Evolutionary conservation across 2,329 filamentous ascomycete genomes (phyloP).

Genomic region (Neonectria sp.): DNA sequence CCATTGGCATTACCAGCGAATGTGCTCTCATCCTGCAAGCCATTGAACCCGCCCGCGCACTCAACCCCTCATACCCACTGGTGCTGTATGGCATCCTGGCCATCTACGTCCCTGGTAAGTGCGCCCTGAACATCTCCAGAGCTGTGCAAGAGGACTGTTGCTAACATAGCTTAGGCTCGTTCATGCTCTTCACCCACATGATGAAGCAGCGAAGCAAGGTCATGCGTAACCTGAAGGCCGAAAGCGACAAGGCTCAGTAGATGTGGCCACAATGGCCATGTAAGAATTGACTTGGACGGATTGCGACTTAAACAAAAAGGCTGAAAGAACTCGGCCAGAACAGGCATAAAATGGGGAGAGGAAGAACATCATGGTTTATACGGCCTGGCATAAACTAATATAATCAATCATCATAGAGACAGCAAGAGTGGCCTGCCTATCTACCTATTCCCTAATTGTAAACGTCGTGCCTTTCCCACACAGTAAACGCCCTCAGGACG

Average conservation of each 20-base stretch:
- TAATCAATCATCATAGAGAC: slow-evolving; percentile 22
- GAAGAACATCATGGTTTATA: neutral
- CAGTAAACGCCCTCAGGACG: neutral
- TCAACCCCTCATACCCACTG: slow-evolving; percentile 67
- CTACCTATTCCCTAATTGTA: neutral
- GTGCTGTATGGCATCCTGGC: slow-evolving; percentile 76
- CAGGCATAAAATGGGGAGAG: neutral
- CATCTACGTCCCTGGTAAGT: slow-evolving; percentile 85
- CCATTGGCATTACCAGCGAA: slow-evolving; percentile 91
- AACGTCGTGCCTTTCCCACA: neutral
- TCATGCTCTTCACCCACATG: slow-evolving; percentile 95
- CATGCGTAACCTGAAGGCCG: slow-evolving; percentile 72
- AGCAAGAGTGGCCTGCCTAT: neutral
- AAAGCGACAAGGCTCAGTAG: slow-evolving; percentile 58
- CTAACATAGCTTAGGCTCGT: slow-evolving; percentile 68
- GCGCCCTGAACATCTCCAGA: neutral
- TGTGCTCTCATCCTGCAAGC: slow-evolving; percentile 83
- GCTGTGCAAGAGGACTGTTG: neutral
- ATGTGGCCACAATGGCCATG: neutral
- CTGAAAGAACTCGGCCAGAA: neutral
- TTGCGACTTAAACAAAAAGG: neutral
- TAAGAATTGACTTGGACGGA: neutral
- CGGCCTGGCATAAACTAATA: slow-evolving; percentile 8
- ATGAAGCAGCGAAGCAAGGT: slow-evolving; percentile 90
- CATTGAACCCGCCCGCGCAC: slow-evolving; percentile 68